Evolutionary conservation across 306 rosid genomes (phyloP).

Genomic region (Prunus mume): DNA sequence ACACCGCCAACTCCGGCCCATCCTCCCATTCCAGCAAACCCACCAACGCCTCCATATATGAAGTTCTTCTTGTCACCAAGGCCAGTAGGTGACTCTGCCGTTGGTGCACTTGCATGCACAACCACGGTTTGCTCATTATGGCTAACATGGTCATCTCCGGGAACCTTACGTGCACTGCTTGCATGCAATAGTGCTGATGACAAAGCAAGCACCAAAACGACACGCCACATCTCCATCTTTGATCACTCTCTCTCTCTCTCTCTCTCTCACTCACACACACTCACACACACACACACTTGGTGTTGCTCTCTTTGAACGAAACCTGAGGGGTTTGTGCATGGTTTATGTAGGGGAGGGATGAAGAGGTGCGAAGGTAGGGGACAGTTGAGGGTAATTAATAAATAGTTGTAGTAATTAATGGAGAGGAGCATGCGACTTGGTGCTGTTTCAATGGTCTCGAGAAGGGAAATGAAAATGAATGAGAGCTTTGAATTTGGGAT

Average conservation of each 20-base stretch:
- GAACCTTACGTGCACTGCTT: slow-evolving; percentile 45
- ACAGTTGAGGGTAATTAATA: slow-evolving; percentile 52
- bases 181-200: slow-evolving; percentile 37
- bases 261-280: too few species aligned
- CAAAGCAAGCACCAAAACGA: slow-evolving; percentile 30
- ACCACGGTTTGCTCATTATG: slow-evolving; percentile 12
- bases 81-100: slow-evolving; percentile 26
- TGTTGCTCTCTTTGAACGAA: neutral
- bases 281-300: too few species aligned
- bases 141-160: slow-evolving; percentile 8
- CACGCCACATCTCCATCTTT: slow-evolving; percentile 36
- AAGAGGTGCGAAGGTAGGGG: slow-evolving; percentile 11
- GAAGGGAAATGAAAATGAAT: slow-evolving; percentile 24
- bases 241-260: neutral
- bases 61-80: slow-evolving; percentile 51
- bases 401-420: slow-evolving; percentile 19
- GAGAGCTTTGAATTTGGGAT: slow-evolving; percentile 24
- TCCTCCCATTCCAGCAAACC: slow-evolving; percentile 47
- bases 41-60: slow-evolving; percentile 58
- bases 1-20: slow-evolving; percentile 30
- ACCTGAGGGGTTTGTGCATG: neutral
- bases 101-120: slow-evolving; percentile 42
- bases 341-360: slow-evolving; percentile 22
- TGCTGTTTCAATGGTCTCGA: slow-evolving; percentile 33
- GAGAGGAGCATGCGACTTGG: neutral